Evolutionary conservation across 2,329 filamentous ascomycete species (phyloP), one percentile per base, ranked within the genome.

Genomic region (Neodidymelliopsis sp.): DNA sequence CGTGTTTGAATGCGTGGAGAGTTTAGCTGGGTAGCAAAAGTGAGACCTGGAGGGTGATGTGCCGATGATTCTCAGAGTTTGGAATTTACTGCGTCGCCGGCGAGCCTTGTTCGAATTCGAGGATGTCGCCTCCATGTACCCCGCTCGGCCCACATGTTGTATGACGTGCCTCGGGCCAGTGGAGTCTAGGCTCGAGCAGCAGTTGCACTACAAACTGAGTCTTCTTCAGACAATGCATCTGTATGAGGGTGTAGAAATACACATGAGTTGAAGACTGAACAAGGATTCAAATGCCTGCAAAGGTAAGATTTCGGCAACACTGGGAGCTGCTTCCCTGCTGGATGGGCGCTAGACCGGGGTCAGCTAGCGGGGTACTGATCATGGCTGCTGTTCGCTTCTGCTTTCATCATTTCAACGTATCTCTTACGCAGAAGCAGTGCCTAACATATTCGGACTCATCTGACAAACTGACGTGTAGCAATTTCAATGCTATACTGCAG

Each of bases 81-180:
- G 16, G 8, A 18, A 34, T 18, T 23, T 9, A 16, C 9, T 33
- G 29, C 8, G 34, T 33, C 23, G 16, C 15, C 22, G 29, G 27
- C 19, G 19, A 39, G 47, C 34, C 29, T 35, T 35, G 47, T 35
- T 25, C 28, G 23, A 16, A 22, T 1, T n/a, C 12, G 6, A 23
- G 30, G 18, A 18, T 30, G 29, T 44, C 12, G 46, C 34, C 47
- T 19, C 29, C 23, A 16, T 44, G 27, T 49, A 49, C 47, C 47
- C 47, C 47, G 47, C 47, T 29, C 24, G 36, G 35, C 35, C 35
- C 36, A 28, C 35, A 16, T 24, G 7, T 28, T 46, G 28, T 31
- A 49, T 49, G 47, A 49, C 47, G 47, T 43, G 15, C 28, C 8
- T 24, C 24, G 19, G 29, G 28, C 47, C 31, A 49, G 35, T 49